Percentiles rank a stretch among this genome's conserved stretches.
phyloP scores from a whole-genome alignment of 1,284 basidiomycete genomes.

The Naganishia cerealis region DNA sequence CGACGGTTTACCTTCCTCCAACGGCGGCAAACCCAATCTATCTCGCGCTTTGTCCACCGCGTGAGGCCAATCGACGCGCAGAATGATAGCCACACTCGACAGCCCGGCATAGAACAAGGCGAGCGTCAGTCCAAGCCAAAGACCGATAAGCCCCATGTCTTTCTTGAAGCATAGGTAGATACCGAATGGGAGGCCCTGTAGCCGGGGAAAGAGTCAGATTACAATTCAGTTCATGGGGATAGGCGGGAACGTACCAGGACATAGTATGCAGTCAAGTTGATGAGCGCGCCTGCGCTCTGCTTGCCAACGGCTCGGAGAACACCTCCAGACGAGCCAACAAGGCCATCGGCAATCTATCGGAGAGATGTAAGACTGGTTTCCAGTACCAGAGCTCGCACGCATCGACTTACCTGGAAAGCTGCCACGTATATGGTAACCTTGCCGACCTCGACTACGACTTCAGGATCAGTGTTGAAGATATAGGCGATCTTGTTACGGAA shows the following conservation, averaged over 20 bases:
- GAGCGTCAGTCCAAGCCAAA: constrained; percentile 57
- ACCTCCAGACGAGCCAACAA: constrained; percentile 68
- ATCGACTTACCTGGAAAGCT: constrained; percentile 66
- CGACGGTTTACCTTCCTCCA: constrained; percentile 19
- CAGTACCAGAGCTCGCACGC: constrained; percentile 38
- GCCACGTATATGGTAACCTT: constrained; percentile 68
- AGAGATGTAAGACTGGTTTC: constrained; percentile 40
- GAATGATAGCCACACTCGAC: constrained; percentile 50
- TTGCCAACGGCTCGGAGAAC: constrained; percentile 76
- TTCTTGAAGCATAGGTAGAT: constrained; percentile 55
- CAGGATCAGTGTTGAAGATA: constrained; percentile 78
- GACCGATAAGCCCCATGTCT: constrained; percentile 51
- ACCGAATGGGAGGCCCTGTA: constrained; percentile 54
- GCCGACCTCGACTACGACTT: constrained; percentile 64
- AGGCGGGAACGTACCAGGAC: constrained; percentile 40
- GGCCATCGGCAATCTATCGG: constrained; percentile 61
- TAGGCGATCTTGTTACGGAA: constrained; percentile 75
- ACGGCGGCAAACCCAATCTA: constrained; percentile 44
- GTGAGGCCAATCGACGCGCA: constrained; percentile 54
- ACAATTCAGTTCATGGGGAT: not conserved
- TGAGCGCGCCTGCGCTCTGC: constrained; percentile 55
- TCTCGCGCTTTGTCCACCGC: constrained; percentile 53
- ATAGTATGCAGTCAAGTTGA: constrained; percentile 58
- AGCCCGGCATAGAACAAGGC: constrained; percentile 53
- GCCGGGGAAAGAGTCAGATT: not conserved